These are phyloP conservation scores for Ananas comosus DNA, from an alignment of 176 grass and related monocot species.

Conservation along the genomic window DNA sequence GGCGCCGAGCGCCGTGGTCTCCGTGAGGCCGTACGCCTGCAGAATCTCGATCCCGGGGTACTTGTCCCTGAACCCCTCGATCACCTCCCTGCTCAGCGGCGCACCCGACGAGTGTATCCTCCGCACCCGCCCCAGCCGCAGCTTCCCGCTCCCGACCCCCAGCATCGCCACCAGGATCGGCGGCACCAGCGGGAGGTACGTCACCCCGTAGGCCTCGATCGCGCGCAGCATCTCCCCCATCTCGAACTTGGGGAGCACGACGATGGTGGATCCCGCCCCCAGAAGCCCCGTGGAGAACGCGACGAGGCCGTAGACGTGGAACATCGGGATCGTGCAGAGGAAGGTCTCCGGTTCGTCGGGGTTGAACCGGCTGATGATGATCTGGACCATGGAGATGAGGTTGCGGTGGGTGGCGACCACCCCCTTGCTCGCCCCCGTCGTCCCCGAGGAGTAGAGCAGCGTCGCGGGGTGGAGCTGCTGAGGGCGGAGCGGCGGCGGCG, in stretches of 20 bases:
- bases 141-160: constrained; percentile 21
- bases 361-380: constrained; percentile 74
- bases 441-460: constrained; percentile 93
- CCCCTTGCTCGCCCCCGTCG: constrained; percentile 84
- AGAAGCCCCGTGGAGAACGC: constrained; percentile 85
- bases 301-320: constrained; percentile 89
- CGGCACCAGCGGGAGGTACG: constrained; percentile 88
- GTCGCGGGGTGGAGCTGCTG: too few species aligned
- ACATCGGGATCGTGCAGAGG: constrained; percentile 94
- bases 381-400: constrained; percentile 92
- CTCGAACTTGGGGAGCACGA: constrained; percentile 86
- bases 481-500: too few species aligned
- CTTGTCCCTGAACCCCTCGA: constrained; percentile 82
- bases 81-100: constrained; percentile 70
- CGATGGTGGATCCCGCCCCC: constrained; percentile 77
- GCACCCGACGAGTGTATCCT: constrained; percentile 70
- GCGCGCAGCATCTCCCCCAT: constrained; percentile 65
- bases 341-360: constrained; percentile 63
- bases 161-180: constrained; percentile 85
- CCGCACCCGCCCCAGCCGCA: constrained; percentile 33
- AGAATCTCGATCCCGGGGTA: constrained; percentile 78
- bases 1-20: constrained; percentile 86
- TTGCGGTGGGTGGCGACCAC: constrained; percentile 84
- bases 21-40: constrained; percentile 84
- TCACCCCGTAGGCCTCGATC: constrained; percentile 53